phyloP scores from a whole-genome alignment of 2,329 filamentous ascomycete species.

The Penicillium corylophilum region DNA sequence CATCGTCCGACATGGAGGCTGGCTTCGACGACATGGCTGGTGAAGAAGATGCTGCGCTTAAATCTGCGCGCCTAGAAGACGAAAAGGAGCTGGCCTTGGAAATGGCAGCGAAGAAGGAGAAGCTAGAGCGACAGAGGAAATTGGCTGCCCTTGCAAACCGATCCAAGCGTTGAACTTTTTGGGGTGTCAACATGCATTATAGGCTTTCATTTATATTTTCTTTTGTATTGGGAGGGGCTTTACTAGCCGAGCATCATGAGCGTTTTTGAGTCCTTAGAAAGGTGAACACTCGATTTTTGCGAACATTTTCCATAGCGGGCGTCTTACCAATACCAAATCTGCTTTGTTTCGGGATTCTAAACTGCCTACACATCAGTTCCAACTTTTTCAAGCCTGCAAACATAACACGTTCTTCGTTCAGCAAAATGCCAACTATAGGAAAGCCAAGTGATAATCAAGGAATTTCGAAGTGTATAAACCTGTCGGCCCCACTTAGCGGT shows the following conservation, averaged over 20 bases:
- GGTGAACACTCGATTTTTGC: slow-evolving; percentile 8
- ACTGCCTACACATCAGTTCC: neutral
- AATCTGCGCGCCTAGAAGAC: slow-evolving; percentile 46
- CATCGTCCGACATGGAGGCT: slow-evolving; percentile 53
- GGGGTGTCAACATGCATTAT: slow-evolving; percentile 7
- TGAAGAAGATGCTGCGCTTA: slow-evolving; percentile 46
- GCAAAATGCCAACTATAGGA: too few species aligned
- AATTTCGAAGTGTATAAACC: neutral
- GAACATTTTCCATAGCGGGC: slow-evolving; percentile 19
- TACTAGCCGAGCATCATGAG: slow-evolving; percentile 33
- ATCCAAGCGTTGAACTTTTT: slow-evolving; percentile 24
- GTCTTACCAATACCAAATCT: slow-evolving; percentile 22
- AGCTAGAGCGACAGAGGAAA: slow-evolving; percentile 47
- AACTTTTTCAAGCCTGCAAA: neutral
- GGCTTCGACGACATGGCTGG: slow-evolving; percentile 47
- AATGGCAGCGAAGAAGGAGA: slow-evolving; percentile 46
- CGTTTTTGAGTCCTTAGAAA: slow-evolving; percentile 29
- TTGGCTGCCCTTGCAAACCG: slow-evolving; percentile 40
- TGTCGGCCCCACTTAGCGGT: slow-evolving; percentile 32
- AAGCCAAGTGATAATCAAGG: neutral
- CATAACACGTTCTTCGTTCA: neutral
- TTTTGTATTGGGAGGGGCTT: slow-evolving; percentile 16
- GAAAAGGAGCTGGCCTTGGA: slow-evolving; percentile 47
- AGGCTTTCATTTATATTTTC: slow-evolving; percentile 7
- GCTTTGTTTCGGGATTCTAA: slow-evolving; percentile 3